Evolutionary conservation across 2,329 filamentous ascomycete species (phyloP), one percentile per base, ranked within the genome.

Genomic region (Rhinocladiella mackenziei): DNA sequence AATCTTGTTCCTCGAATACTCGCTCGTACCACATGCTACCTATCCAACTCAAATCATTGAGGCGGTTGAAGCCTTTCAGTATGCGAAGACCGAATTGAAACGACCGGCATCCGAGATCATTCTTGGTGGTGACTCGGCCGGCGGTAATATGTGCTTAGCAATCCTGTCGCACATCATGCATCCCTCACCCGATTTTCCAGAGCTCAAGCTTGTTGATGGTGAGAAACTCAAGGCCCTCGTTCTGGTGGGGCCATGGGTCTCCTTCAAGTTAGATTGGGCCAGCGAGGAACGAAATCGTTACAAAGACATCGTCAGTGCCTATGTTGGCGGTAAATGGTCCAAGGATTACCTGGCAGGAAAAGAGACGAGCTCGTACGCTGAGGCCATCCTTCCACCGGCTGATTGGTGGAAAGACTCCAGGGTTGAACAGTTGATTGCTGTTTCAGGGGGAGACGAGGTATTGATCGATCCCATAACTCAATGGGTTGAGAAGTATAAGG

Each of bases 241-340:
- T 5, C 64, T 81, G 5, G 71, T 83, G 43, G 74, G 71, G 0
- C 79, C 80, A 0, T 83, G 80, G 79, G 65, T 70, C 1, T 69
- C 69, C 1, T 73, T 82, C 48, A 63, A 67, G n/a, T 65, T 64
- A 1, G 37, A 50, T 11, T 54, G 45, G 33, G 43, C 43, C 1
- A 53, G 48, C 25, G 43, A 42, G 10, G 22, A 34, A 8, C 37
- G 33, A 14, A 51, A 51, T 28, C 19, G 22, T 3, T 29, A 48
- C 39, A 53, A 48, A 30, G 55, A 57, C 31, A 39, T 57, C 25
- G 48, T 54, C 14, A 33, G 25, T 19, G 13, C 25, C 1, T 33
- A 45, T 8, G 40, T 28, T 17, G 50, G 33, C 13, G 14, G 19
- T 2, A 49, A 19, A 17, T 54, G 50, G 50, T 40, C 43, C 11